These are phyloP conservation scores for Orobanche coerulescens DNA, from an alignment of 257 asterid species.

Conservation along the genomic window DNA sequence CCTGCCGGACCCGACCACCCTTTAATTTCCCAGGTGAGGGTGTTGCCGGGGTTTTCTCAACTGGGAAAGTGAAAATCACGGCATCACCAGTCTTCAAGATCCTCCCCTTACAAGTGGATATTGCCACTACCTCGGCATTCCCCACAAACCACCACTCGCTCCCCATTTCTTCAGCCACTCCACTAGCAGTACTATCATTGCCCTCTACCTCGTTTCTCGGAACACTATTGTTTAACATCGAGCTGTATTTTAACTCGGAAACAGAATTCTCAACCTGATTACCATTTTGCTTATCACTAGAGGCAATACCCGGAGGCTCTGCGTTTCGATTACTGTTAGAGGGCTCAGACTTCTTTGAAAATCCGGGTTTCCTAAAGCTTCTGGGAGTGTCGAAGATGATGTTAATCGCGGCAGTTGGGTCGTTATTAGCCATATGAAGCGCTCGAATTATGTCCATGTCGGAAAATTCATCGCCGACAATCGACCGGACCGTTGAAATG, in stretches of 20 bases:
- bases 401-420: conserved; percentile 84
- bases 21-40: conserved; percentile 63
- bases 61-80: conserved; percentile 60
- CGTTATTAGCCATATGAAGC: conserved; percentile 88
- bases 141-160: conserved; percentile 90
- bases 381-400: conserved; percentile 69
- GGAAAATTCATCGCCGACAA: conserved; percentile 65
- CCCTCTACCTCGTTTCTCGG: conserved; percentile 28
- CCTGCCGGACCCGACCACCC: conserved; percentile 67
- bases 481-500: conserved; percentile 63
- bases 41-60: conserved; percentile 42
- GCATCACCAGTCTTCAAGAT: conserved; percentile 59
- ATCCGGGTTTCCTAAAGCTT: conserved; percentile 39
- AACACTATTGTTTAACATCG: conserved; percentile 7
- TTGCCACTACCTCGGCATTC: conserved; percentile 54
- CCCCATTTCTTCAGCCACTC: conserved; percentile 38
- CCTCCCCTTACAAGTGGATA: conserved; percentile 90
- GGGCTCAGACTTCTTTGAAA: conserved; percentile 25
- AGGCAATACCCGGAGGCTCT: conserved; percentile 20
- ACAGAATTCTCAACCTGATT: conserved; percentile 10
- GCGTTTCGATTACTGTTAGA: conserved; percentile 18
- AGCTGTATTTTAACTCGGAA: conserved; percentile 23
- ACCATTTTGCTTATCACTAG: conserved; percentile 11
- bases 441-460: conserved; percentile 91
- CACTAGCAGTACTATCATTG: conserved; percentile 6